Conservation (phyloP, 257 asterid species). For the Solanum raphanifolium region DNA sequence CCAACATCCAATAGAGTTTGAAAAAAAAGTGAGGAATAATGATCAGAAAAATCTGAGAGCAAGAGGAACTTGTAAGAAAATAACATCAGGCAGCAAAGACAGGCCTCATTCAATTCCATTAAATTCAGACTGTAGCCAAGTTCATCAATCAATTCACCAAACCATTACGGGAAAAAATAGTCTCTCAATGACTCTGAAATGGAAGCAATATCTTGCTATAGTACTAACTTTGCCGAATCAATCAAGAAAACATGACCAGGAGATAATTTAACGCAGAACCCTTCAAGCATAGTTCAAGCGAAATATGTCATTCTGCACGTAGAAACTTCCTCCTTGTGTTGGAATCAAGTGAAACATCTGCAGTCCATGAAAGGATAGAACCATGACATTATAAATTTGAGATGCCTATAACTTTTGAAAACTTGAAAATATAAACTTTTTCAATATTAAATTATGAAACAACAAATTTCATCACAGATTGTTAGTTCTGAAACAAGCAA, state of each 20-base stretch:
- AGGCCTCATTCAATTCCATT: background rate
- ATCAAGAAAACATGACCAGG: constrained; percentile 7
- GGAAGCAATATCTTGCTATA: background rate
- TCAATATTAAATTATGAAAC: background rate
- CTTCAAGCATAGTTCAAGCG: constrained; percentile 80
- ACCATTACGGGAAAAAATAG: background rate
- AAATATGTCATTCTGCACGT: constrained; percentile 79
- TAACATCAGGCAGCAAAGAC: background rate
- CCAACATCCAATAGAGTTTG: background rate
- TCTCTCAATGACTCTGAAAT: background rate
- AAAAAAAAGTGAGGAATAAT: background rate
- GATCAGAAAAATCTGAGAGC: background rate
- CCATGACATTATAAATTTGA: background rate
- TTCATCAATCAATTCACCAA: background rate
- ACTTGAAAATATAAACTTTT: background rate
- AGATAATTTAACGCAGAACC: background rate
- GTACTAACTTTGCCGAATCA: constrained; percentile 1
- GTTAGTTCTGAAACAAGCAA: background rate
- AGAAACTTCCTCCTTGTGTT: constrained; percentile 77
- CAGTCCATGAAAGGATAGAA: background rate
- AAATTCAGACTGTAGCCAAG: background rate
- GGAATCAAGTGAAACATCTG: constrained; percentile 98
- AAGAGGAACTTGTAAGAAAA: background rate
- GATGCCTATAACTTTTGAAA: background rate
- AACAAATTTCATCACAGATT: background rate